These are phyloP conservation scores for Apiotrichum gamsii DNA, from an alignment of 1,284 basidiomycete species.

Conservation along the genomic window DNA sequence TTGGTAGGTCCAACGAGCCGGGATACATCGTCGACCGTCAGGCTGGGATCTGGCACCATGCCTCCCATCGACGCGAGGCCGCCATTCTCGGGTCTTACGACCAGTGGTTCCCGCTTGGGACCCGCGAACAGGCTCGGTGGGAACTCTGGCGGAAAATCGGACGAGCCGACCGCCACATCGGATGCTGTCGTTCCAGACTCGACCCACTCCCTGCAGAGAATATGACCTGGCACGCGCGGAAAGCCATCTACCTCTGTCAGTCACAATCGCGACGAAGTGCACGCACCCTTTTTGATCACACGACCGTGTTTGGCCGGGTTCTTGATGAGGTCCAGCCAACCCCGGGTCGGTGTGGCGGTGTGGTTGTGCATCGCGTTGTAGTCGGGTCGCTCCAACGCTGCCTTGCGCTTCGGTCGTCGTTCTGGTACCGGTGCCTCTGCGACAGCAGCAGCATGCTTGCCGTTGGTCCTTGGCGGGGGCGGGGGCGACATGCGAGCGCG, in stretches of 20 bases:
- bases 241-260: conserved; percentile 28
- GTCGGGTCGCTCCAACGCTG: conserved; percentile 37
- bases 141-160: conserved; percentile 2
- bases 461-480: conserved; percentile 7
- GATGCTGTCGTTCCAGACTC: conserved; percentile 14
- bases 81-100: conserved; percentile 36
- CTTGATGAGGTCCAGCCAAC: conserved; percentile 44
- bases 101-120: conserved; percentile 34
- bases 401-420: conserved; percentile 39
- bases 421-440: conserved; percentile 3
- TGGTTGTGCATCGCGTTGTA: conserved; percentile 46
- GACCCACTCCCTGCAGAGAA: conserved; percentile 29
- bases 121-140: conserved; percentile 41
- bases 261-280: background rate
- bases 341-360: conserved; percentile 40
- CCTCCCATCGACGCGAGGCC: conserved; percentile 44
- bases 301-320: conserved; percentile 39
- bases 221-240: conserved; percentile 23
- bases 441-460: background rate
- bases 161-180: background rate
- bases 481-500: conserved; percentile 5
- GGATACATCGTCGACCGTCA: conserved; percentile 62
- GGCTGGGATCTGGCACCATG: conserved; percentile 30
- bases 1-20: conserved; percentile 67
- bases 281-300: conserved; percentile 34